phyloP scores from a whole-genome alignment of 148 eudicot genomes.

The Salicornia ramosissima region DNA sequence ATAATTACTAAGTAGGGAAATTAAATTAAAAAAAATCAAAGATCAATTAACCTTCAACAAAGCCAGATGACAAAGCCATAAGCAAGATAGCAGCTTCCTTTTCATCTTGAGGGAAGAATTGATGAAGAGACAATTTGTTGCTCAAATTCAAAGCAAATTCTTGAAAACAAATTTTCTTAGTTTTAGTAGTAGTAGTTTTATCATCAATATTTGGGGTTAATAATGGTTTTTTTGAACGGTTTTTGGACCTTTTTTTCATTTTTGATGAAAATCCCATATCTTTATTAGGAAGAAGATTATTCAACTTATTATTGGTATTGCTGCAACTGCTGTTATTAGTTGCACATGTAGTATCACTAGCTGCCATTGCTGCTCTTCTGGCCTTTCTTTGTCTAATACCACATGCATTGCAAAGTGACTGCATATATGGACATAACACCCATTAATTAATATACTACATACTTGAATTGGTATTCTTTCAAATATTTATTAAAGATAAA shows the following conservation, averaged over 20 bases:
- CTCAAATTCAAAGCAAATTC: background rate
- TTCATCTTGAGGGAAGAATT: background rate
- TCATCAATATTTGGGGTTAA: background rate
- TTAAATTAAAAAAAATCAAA: background rate
- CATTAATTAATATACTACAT: too few species aligned
- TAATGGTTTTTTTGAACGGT: background rate
- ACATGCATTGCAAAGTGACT: conserved; percentile 83
- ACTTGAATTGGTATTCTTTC: too few species aligned
- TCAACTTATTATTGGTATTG: background rate
- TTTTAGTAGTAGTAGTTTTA: too few species aligned
- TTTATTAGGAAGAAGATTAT: background rate
- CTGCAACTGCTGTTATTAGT: conserved; percentile 19
- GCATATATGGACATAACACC: conserved; percentile 3
- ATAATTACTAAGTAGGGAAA: too few species aligned
- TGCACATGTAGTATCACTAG: conserved; percentile 31
- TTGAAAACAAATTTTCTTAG: background rate
- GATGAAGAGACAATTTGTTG: background rate
- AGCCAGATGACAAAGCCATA: background rate
- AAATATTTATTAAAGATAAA: too few species aligned
- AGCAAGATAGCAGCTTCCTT: background rate
- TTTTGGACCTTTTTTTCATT: background rate
- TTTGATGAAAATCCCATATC: background rate
- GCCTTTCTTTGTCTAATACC: conserved; percentile 82
- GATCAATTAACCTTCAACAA: background rate
- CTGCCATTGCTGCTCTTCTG: conserved; percentile 67